Evolutionary conservation across 1,284 basidiomycete species (phyloP).

Genomic region (Leccinum subrobustum): DNA sequence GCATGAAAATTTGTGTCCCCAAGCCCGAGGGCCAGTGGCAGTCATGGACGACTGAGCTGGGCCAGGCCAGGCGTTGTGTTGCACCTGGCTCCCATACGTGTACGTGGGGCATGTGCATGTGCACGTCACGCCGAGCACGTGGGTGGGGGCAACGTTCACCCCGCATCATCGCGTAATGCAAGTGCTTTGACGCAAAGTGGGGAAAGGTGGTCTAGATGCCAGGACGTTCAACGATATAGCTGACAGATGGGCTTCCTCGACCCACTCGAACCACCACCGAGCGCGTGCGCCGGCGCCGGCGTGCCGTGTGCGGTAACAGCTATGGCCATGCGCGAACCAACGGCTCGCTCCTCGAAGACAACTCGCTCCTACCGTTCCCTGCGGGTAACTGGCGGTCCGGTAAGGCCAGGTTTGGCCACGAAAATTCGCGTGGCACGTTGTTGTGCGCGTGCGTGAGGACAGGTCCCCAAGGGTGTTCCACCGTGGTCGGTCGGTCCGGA

Average conservation of each 20-base stretch:
- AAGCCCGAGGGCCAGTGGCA: neutral
- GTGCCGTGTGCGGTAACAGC: neutral
- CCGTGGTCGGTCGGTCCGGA: neutral
- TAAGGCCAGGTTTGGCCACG: neutral
- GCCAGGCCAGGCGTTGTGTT: neutral
- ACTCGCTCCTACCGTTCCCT: neutral
- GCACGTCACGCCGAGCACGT: no score
- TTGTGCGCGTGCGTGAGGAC: neutral
- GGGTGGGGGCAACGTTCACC: neutral
- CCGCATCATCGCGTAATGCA: neutral
- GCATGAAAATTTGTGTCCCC: neutral
- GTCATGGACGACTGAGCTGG: neutral
- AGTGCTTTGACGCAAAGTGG: neutral
- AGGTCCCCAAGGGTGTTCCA: neutral
- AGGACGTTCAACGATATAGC: neutral
- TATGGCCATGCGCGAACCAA: neutral
- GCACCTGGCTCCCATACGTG: neutral
- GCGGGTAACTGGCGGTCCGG: neutral
- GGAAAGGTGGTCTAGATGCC: neutral
- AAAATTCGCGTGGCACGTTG: neutral
- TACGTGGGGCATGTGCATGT: neutral
- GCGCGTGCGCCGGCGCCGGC: neutral
- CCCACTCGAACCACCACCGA: neutral
- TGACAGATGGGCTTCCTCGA: neutral
- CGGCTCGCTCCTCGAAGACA: neutral